Conservation (phyloP, 495 filamentous ascomycete genomes). For the Tuber aestivum region DNA sequence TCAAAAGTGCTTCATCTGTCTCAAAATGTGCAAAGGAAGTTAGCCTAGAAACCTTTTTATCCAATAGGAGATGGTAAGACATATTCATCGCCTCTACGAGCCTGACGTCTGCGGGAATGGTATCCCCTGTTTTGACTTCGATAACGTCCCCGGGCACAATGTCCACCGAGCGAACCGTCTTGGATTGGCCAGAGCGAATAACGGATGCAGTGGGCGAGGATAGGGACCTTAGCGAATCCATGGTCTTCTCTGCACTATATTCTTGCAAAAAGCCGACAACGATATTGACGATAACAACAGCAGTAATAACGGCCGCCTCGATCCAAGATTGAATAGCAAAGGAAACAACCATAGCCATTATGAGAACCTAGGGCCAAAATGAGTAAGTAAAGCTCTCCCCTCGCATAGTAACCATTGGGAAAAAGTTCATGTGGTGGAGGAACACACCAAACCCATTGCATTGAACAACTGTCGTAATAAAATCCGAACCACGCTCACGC, state of each 20-base stretch:
- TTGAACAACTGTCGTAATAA: conserved; percentile 60
- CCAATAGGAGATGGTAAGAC: conserved; percentile 52
- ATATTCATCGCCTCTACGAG: conserved; percentile 66
- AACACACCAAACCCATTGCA: conserved; percentile 58
- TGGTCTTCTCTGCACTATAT: conserved; percentile 67
- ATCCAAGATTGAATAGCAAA: conserved; percentile 65
- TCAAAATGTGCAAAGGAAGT: conserved; percentile 47
- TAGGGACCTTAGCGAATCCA: conserved; percentile 59
- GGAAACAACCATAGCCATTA: conserved; percentile 64
- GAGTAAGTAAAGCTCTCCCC: conserved; percentile 18
- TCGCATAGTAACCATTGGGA: conserved; percentile 31
- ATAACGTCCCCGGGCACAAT: conserved; percentile 77
- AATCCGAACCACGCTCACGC: conserved; percentile 56
- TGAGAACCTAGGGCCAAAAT: conserved; percentile 50
- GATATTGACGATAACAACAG: conserved; percentile 62
- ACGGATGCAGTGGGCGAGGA: conserved; percentile 73
- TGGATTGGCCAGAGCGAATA: conserved; percentile 61
- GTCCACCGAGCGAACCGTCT: conserved; percentile 62
- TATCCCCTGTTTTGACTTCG: conserved; percentile 75
- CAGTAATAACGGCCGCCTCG: conserved; percentile 62
- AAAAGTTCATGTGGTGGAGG: conserved; percentile 8
- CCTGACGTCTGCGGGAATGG: conserved; percentile 70
- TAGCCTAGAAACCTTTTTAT: conserved; percentile 27
- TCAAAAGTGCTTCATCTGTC: conserved; percentile 50
- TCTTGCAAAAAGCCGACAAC: conserved; percentile 66